Conservation (phyloP, 768 basidiomycete species). For the Agaricus subrufescens region DNA sequence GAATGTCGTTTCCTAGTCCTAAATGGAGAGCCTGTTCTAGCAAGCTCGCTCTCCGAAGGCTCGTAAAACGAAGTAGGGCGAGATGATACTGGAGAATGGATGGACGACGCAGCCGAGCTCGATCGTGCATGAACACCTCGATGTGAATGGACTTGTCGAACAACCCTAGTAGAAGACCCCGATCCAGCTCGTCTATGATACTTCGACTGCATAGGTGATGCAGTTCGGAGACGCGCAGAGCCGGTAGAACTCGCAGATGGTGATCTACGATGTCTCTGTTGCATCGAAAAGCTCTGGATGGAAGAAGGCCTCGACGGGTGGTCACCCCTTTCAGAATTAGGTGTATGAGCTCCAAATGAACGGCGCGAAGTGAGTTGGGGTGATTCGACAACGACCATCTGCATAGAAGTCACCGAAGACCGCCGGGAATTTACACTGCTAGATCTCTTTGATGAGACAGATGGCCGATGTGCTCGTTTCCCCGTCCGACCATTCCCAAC, state of each 20-base stretch:
- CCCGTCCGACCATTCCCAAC: constrained; percentile 18
- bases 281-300: constrained; percentile 70
- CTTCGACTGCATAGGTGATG: constrained; percentile 69
- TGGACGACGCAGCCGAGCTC: constrained; percentile 73
- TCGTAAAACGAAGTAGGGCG: constrained; percentile 78
- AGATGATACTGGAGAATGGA: constrained; percentile 72
- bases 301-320: constrained; percentile 80
- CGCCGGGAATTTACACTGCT: constrained; percentile 89
- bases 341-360: constrained; percentile 78
- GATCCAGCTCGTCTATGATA: constrained; percentile 78
- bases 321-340: constrained; percentile 82
- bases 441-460: constrained; percentile 78
- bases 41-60: constrained; percentile 60
- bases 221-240: constrained; percentile 57
- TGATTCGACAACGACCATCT: constrained; percentile 54
- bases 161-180: constrained; percentile 77
- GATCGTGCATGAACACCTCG: constrained; percentile 61
- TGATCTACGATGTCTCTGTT: constrained; percentile 64
- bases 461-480: constrained; percentile 62
- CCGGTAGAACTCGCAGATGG: constrained; percentile 76
- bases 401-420: constrained; percentile 46
- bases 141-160: constrained; percentile 49
- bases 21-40: constrained; percentile 63
- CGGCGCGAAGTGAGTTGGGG: constrained; percentile 60
- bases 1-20: constrained; percentile 41